phyloP scores from a whole-genome alignment of 257 asterid species.

The Linderniella brevidens region DNA sequence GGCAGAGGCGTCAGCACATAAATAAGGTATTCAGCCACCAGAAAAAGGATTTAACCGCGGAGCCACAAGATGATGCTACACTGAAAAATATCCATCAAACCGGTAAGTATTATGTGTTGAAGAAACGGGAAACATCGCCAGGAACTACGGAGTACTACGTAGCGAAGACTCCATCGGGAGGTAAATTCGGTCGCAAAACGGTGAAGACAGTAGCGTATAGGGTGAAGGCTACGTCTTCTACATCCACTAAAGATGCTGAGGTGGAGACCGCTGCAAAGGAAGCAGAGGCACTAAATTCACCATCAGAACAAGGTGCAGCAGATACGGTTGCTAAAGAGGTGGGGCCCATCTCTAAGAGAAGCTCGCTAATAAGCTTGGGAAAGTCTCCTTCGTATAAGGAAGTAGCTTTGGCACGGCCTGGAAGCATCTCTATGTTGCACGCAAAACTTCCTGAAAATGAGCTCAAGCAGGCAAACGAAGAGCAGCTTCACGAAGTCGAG shows the following conservation, averaged over 20 bases:
- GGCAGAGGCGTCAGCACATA: constrained; percentile 61
- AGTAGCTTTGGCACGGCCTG: constrained; percentile 96
- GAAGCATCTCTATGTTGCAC: constrained; percentile 68
- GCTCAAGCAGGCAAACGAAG: constrained; percentile 22
- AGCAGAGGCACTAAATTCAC: constrained; percentile 26
- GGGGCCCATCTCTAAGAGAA: constrained; percentile 32
- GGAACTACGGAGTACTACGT: constrained; percentile 73
- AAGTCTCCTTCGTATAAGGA: constrained; percentile 95
- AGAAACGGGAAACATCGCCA: constrained; percentile 43
- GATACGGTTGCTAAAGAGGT: constrained; percentile 35
- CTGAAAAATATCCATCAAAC: constrained; percentile 46
- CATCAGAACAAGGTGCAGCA: constrained; percentile 22
- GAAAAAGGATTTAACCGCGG: constrained; percentile 55
- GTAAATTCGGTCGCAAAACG: constrained; percentile 59
- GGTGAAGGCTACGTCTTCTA: constrained; percentile 59
- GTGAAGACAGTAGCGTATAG: constrained; percentile 74
- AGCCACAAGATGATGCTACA: constrained; percentile 20
- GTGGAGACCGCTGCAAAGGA: constrained; percentile 26
- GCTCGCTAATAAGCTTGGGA: constrained; percentile 72
- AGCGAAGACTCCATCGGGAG: constrained; percentile 49
- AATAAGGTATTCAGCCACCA: constrained; percentile 46
- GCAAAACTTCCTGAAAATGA: constrained; percentile 32
- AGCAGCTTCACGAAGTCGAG: constrained; percentile 19
- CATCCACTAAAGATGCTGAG: constrained; percentile 32
- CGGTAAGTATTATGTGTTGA: constrained; percentile 46